Base-by-base conservation (phyloP, 441 rosid genomes). In the Gossypium davidsonii region DNA sequence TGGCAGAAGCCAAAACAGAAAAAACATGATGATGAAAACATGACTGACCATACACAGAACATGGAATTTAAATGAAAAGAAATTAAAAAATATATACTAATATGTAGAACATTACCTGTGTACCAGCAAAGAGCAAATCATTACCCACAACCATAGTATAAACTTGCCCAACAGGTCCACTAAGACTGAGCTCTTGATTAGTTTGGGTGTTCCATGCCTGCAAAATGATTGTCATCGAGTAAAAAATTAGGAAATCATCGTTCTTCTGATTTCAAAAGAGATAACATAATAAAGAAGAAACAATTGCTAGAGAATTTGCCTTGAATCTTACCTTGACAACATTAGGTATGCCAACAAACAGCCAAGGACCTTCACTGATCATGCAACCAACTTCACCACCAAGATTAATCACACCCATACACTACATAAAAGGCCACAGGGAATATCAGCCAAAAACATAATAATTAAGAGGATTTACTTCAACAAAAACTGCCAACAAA, bases 131-230 rank as follows among this genome's bases (percentile, higher is more conserved):
- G 67, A 96, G 96, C 66, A 59, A 59, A 2, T 85, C 97, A 73
- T 89, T 80, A 25, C 94, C 98, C 80, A 88, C 97, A 71, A 87
- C 97, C 77, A 96, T 66, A 34, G 98, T 79, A 82, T 93, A 91
- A 42, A 96, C 99, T 88, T 89, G 97, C 72, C 99, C 99, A 55
- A 86, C 96, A 80, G 98, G 99, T 76, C 99, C 99, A 78, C 14
- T 86, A n/a, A 96, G 99, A 82, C 85, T 91, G 52, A 85, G 83
- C 39, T 93, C 98, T 21, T 82, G 71, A 57, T 85, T 87, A 15
- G 87, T 87, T 59, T 59, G 63, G 39, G 63, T 59, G 63, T 59
- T 59, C 63, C 63, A 59, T 12, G 63, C 63, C 63, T 93, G 89
- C 78, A 83, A 80, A 62, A 70, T 44, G 53, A 67, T 57, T 44